phyloP scores from a whole-genome alignment of 257 asterid species.

The Solanum rostratum region DNA sequence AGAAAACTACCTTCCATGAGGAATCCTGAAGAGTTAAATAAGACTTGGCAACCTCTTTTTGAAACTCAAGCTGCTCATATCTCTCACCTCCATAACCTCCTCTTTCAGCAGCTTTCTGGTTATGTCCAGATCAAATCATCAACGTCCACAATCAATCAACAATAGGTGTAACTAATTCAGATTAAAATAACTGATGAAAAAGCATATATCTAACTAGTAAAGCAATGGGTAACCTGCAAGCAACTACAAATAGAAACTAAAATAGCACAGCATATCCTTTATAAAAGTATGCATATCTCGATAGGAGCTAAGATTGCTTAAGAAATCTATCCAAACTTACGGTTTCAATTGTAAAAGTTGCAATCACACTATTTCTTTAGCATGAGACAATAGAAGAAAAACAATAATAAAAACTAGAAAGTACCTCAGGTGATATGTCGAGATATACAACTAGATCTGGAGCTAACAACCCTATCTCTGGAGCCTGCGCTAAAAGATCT shows the following conservation, averaged over 20 bases:
- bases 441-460: constrained; percentile 88
- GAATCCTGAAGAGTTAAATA: constrained; percentile 47
- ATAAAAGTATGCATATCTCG: neutral
- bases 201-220: neutral
- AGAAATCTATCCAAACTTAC: neutral
- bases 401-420: neutral
- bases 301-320: neutral
- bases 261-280: neutral
- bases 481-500: constrained; percentile 40
- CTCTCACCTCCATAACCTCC: constrained; percentile 95
- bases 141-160: neutral
- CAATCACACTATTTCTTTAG: neutral
- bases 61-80: constrained; percentile 92
- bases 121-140: neutral
- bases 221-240: neutral
- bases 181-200: neutral
- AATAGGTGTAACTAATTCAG: neutral
- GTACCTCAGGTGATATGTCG: constrained; percentile 86
- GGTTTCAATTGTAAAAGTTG: neutral
- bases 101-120: constrained; percentile 78
- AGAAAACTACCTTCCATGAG: constrained; percentile 66
- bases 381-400: neutral
- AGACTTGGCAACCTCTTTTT: constrained; percentile 50
- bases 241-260: neutral
- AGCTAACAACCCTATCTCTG: constrained; percentile 80